Conservation (phyloP, 179 eudicot genomes). For the Dionaea muscipula region DNA sequence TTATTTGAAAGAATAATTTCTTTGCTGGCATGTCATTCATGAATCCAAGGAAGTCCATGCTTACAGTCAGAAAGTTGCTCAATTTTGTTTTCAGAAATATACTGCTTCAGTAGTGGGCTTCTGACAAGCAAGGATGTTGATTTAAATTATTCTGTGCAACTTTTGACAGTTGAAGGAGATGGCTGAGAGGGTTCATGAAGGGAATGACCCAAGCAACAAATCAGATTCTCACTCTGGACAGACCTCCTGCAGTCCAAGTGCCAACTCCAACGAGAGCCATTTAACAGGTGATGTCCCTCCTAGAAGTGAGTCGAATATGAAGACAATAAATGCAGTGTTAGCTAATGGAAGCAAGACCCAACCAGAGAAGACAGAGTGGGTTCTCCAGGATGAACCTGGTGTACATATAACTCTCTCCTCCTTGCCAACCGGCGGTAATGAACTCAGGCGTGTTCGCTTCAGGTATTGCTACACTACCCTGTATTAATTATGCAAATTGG, state of each 20-base stretch:
- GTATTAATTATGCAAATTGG: background rate
- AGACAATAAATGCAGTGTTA: constrained; percentile 22
- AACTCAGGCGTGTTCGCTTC: constrained; percentile 92
- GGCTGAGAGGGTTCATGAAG: constrained; percentile 40
- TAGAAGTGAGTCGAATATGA: constrained; percentile 28
- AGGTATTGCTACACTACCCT: constrained; percentile 38
- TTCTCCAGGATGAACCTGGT: constrained; percentile 78
- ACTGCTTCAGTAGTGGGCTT: no score
- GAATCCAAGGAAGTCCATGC: no score
- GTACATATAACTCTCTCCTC: constrained; percentile 72
- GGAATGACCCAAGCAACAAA: constrained; percentile 23
- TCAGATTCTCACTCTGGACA: constrained; percentile 22
- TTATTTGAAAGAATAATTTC: no score
- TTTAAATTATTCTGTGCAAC: no score
- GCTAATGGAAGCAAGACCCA: constrained; percentile 40
- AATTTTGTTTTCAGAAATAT: no score
- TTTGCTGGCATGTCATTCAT: no score
- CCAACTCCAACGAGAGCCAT: constrained; percentile 21
- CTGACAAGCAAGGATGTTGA: no score
- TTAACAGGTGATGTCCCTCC: constrained; percentile 32
- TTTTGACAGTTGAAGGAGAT: constrained; percentile 58
- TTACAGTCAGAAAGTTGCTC: no score
- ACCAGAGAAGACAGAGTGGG: constrained; percentile 50
- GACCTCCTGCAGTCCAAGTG: constrained; percentile 16
- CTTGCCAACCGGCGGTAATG: constrained; percentile 61